phyloP scores from a whole-genome alignment of 2,329 filamentous ascomycete genomes.

The Pestalotiopsis sp. region DNA sequence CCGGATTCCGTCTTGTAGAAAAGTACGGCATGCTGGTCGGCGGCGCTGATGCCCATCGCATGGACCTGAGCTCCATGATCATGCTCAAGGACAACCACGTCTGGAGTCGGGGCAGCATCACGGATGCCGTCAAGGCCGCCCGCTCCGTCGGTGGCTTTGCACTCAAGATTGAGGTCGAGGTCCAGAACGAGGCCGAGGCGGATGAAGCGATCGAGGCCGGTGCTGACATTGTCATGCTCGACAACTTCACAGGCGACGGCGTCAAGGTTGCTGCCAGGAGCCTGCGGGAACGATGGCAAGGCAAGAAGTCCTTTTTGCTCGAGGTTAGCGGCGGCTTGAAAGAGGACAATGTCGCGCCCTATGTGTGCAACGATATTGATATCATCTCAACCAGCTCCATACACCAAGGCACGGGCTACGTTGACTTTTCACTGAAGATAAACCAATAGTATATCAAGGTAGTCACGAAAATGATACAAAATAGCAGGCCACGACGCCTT shows the following conservation, averaged over 20 bases:
- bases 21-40: constrained; percentile 98
- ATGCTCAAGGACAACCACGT: constrained; percentile 99
- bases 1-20: constrained; percentile 91
- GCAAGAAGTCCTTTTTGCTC: constrained; percentile 72
- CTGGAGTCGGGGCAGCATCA: constrained; percentile 86
- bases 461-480: not conserved
- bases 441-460: constrained; percentile 31
- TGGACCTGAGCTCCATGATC: constrained; percentile 91
- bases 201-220: constrained; percentile 89
- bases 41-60: constrained; percentile 86
- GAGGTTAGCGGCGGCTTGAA: constrained; percentile 93
- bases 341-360: constrained; percentile 77
- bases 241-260: constrained; percentile 85
- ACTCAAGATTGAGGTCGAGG: constrained; percentile 95
- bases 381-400: constrained; percentile 96
- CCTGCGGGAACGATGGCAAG: constrained; percentile 79
- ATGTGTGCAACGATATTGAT: constrained; percentile 87
- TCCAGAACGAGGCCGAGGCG: constrained; percentile 82
- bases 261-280: constrained; percentile 72
- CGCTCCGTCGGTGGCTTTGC: constrained; percentile 84
- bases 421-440: constrained; percentile 97
- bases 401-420: constrained; percentile 89
- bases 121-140: constrained; percentile 80
- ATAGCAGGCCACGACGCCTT: not conserved
- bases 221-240: constrained; percentile 95